Base-by-base conservation (phyloP, 805 yeast species). In the Debaryomyces maramus region DNA sequence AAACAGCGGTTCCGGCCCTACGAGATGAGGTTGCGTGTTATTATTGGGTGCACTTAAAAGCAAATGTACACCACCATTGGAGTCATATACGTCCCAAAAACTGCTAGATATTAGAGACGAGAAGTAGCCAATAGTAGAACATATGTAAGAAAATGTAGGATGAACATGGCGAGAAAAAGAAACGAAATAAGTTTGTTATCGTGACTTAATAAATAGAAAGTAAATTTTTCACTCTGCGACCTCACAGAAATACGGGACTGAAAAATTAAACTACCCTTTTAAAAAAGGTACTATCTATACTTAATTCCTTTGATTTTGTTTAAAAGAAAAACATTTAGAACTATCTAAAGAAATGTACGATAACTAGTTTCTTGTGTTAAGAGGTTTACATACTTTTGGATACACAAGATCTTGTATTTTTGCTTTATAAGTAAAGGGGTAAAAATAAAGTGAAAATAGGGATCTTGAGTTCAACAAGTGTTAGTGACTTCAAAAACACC, bases 371-470 rank as follows among this genome's bases (percentile, higher is more conserved):
- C n/a, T 13, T 13, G 3, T 10, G 13, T 24, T 24, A 24, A 6
- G 28, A 24, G 28, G 28, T 24, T n/a, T 24, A 15, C 13, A 24
- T 24, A 24, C 28, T 24, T 24, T 24, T 24, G 13, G 13, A 15
- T 24, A 5, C 13, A n/a, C 28, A 24, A 10, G 28, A 5, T 24
- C 13, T 5, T 24, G 11, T 24, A 15, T 24, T 24, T 24, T 24
- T 13, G 13, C 28, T 24, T 24, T 24, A 15, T 7, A n/a, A 24
- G 13, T 24, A 19, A 14, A 18, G 36, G 27, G 16, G 6, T 33
- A n/a, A 16, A 33, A 21, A n/a, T 13, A 33, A 13, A 18, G 36
- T 32, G 35, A 32, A 19, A 32, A 19, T 18, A 13, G 22, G 14
- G 13, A 16, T 20, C 19, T 32, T 32, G 23, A 6, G 20, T 32